Evolutionary conservation across 1,139 yeast species (phyloP), one percentile per base, ranked within the genome.

Genomic region (Geotrichum carabidarum): DNA sequence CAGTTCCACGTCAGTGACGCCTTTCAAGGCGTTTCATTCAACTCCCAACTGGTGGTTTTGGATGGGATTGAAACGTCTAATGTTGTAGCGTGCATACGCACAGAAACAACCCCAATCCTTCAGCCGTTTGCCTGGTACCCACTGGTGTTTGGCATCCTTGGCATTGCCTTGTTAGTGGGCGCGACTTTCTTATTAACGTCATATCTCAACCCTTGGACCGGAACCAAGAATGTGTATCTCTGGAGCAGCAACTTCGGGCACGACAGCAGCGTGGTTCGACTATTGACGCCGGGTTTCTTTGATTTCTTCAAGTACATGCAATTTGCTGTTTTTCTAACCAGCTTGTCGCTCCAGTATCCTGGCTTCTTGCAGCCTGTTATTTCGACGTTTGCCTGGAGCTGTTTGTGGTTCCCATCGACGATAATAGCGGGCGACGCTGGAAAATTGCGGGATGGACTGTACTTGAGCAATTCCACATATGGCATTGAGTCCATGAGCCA

Each of bases 361-460:
- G 88, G 86, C 0, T 83, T 80, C 62, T 79, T 76, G 57, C 85
- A 79, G 61, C 86, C 86, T 0, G 67, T 80, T 11, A 67, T 82
- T 45, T 62, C 74, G 1, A 62, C 71, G 1, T 57, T 70, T 11
- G 63, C 75, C 17, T 77, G 80, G 81, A 63, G 71, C 8, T 57
- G 67, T 27, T 61, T 71, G 35, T 59, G 68, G 48, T 71, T 71
- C 53, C 27, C 51, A 8, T 35, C 51, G 8, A 42, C 52, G 7
- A 42, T 41, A n/a, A 12, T 53, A 2, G 48, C 50, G 5, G n/a
- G 12, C 2, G 30, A 42, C 17, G 11, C 34, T 8, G 44, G 56
- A 9, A 50, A 56, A 9, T 51, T 63, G 15, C 17, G n/a, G 12
- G 68, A 65, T 51, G 65, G 63, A 41, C 50, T 68, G 22, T 69